phyloP scores from a whole-genome alignment of 2,329 filamentous ascomycete genomes.

The Colletotrichum sojae region DNA sequence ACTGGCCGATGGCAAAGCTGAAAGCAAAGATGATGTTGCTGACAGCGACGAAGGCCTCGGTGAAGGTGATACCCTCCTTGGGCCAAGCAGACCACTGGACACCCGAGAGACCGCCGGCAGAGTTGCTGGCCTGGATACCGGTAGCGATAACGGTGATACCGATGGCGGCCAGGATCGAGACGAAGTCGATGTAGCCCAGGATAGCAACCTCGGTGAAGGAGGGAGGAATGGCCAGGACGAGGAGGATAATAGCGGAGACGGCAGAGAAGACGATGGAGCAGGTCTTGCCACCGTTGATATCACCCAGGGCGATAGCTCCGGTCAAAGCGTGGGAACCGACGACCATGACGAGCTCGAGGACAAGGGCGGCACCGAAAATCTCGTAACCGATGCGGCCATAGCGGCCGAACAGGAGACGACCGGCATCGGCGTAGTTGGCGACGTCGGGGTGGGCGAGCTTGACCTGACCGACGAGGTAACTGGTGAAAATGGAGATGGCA shows the following conservation, averaged over 20 bases:
- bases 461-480: constrained; percentile 62
- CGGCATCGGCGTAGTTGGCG: constrained; percentile 78
- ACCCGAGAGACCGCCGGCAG: constrained; percentile 51
- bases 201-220: constrained; percentile 65
- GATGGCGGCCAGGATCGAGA: constrained; percentile 73
- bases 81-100: constrained; percentile 62
- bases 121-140: constrained; percentile 50
- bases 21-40: constrained; percentile 82
- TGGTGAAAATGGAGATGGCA: constrained; percentile 63
- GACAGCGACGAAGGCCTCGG: constrained; percentile 72
- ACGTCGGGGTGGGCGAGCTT: constrained; percentile 69
- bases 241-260: constrained; percentile 61
- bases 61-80: constrained; percentile 60
- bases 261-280: constrained; percentile 63
- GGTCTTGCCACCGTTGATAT: constrained; percentile 68
- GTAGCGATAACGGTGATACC: constrained; percentile 51
- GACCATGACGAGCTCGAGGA: constrained; percentile 77
- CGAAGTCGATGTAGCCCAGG: constrained; percentile 69
- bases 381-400: constrained; percentile 69
- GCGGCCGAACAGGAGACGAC: constrained; percentile 68
- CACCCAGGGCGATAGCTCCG: constrained; percentile 78
- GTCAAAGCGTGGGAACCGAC: constrained; percentile 81
- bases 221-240: constrained; percentile 62
- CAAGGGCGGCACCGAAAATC: constrained; percentile 72
- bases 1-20: constrained; percentile 67